These are phyloP conservation scores for Trichoderma sp. DNA, from an alignment of 2,329 filamentous ascomycete genomes.

Conservation along the genomic window DNA sequence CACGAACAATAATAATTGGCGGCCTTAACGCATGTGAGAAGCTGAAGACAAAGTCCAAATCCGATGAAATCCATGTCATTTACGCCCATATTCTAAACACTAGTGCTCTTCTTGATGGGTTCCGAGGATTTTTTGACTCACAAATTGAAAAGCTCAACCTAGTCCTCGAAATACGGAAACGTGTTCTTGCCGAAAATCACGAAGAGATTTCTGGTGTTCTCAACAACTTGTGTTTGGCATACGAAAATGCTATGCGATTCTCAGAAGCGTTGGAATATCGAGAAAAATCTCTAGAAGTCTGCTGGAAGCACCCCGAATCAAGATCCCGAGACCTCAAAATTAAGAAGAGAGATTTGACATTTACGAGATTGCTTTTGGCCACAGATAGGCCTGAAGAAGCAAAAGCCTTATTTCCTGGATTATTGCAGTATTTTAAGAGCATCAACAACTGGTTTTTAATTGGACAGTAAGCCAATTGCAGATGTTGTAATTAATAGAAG, in stretches of 20 bases:
- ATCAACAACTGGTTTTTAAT: background rate
- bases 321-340: background rate
- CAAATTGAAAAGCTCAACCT: background rate
- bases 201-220: background rate
- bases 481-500: background rate
- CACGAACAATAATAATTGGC: background rate
- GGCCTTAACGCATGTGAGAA: background rate
- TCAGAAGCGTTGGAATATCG: background rate
- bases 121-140: background rate
- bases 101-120: background rate
- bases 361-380: background rate
- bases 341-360: background rate
- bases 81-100: background rate
- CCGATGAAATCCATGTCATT: background rate
- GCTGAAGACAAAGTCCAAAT: background rate
- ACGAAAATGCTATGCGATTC: background rate
- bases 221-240: background rate
- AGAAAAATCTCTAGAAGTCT: background rate
- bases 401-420: background rate
- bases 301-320: background rate
- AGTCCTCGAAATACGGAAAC: background rate
- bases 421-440: background rate
- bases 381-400: background rate
- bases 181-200: background rate
- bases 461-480: background rate